These are phyloP conservation scores for Mycena vulgaris DNA, from an alignment of 768 basidiomycete genomes.

Conservation along the genomic window DNA sequence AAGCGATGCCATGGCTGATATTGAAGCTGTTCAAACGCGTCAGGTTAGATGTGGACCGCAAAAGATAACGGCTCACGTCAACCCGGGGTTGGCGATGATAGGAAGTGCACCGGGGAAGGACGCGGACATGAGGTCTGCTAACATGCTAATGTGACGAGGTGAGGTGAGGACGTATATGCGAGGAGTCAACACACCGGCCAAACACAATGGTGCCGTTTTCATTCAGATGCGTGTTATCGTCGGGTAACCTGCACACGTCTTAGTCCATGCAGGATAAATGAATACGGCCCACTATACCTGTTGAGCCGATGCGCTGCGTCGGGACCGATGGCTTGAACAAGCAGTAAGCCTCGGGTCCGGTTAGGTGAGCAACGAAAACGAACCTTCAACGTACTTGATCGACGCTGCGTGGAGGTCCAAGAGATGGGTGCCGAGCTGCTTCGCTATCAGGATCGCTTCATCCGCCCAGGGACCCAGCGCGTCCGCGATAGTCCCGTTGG, in stretches of 20 bases:
- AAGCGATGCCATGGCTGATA: constrained; percentile 56
- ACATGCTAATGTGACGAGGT: constrained; percentile 49
- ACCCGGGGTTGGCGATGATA: constrained; percentile 51
- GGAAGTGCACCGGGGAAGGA: constrained; percentile 56
- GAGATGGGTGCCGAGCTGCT: constrained; percentile 55
- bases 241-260: constrained; percentile 42
- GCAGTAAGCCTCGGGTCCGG: no score
- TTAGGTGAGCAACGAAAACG: no score
- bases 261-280: neutral
- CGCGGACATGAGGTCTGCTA: constrained; percentile 53
- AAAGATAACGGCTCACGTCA: constrained; percentile 40
- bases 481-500: constrained; percentile 55
- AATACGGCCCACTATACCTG: constrained; percentile 17
- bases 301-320: constrained; percentile 57
- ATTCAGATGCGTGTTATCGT: constrained; percentile 59
- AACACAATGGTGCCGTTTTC: constrained; percentile 59
- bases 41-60: neutral
- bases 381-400: constrained; percentile 56
- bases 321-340: constrained; percentile 58
- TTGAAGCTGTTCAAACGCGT: constrained; percentile 42
- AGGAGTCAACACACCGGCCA: constrained; percentile 47
- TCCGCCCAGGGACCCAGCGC: constrained; percentile 56
- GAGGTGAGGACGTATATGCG: neutral
- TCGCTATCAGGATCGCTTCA: constrained; percentile 53
- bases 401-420: constrained; percentile 57